A percentile compares a stretch with the other conserved stretches of the same genome.
phyloP scores from a whole-genome alignment of 176 grass and related monocot species.

The Juncus inflexus region DNA sequence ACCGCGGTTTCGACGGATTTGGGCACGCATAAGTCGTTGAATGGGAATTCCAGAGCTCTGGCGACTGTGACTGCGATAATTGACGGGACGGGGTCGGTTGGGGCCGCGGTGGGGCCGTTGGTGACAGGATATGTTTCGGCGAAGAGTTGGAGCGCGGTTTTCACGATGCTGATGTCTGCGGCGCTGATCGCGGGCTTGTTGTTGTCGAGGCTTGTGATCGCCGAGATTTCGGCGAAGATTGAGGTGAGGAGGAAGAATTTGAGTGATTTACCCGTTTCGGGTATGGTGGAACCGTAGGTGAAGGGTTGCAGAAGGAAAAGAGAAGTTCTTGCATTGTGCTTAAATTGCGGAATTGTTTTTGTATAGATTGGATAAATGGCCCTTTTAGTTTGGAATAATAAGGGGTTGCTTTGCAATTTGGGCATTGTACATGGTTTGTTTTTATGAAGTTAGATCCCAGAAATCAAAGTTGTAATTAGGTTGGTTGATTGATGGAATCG shows the following conservation, averaged over 20 bases:
- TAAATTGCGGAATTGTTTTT: too few species aligned
- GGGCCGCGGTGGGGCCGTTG: conserved; percentile 67
- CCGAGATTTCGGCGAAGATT: conserved; percentile 53
- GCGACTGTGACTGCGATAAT: conserved; percentile 91
- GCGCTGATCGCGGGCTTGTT: conserved; percentile 63
- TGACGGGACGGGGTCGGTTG: conserved; percentile 70
- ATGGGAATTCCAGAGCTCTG: conserved; percentile 65
- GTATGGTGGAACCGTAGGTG: conserved; percentile 39
- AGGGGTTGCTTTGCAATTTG: conserved; percentile 7
- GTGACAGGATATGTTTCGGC: conserved; percentile 78
- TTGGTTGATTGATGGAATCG: not conserved
- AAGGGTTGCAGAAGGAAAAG: not conserved
- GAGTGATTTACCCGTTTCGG: conserved; percentile 43
- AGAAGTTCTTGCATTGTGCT: too few species aligned
- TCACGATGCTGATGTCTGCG: conserved; percentile 73
- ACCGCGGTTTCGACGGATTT: conserved; percentile 78
- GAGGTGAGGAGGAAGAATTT: conserved; percentile 19
- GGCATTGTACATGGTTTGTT: conserved; percentile 14
- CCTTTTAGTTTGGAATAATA: not conserved
- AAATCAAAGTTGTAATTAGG: not conserved
- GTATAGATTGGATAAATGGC: not conserved
- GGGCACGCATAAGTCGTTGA: conserved; percentile 75
- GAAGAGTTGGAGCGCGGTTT: conserved; percentile 72
- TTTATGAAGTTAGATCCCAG: conserved; percentile 3
- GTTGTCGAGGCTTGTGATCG: conserved; percentile 52